Conservation (phyloP, 768 basidiomycete species). For the Lentinula edodes region DNA sequence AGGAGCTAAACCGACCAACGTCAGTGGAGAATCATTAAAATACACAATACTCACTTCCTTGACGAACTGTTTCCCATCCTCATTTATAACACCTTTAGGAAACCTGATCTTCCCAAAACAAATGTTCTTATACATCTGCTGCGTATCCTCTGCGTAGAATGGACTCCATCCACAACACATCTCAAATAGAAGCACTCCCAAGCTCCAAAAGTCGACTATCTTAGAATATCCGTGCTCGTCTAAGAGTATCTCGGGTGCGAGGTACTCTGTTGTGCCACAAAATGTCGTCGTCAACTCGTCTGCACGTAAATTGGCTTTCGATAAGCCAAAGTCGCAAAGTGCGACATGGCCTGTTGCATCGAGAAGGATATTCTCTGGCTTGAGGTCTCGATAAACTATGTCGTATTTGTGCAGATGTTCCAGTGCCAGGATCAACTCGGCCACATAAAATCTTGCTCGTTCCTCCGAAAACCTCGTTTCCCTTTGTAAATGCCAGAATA, state of each 20-base stretch:
- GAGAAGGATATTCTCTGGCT: slow-evolving; percentile 97
- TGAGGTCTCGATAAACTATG: slow-evolving; percentile 93
- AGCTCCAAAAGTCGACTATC: slow-evolving; percentile 97
- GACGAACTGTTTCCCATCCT: slow-evolving; percentile 98
- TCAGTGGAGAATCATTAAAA: slow-evolving; percentile 7
- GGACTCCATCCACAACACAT: slow-evolving; percentile 99
- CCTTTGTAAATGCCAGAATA: slow-evolving; percentile 97
- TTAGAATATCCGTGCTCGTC: slow-evolving; percentile 99
- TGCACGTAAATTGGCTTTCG: slow-evolving; percentile 89
- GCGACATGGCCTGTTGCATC: slow-evolving; percentile 99
- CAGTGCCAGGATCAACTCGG: slow-evolving; percentile 89
- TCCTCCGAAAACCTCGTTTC: slow-evolving; percentile 94
- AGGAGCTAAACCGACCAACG: slow-evolving; percentile 61
- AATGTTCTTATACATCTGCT: slow-evolving; percentile 99
- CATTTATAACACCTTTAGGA: slow-evolving; percentile 93
- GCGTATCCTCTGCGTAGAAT: slow-evolving; percentile 98
- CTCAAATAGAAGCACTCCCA: slow-evolving; percentile 95
- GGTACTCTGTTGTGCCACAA: slow-evolving; percentile 97
- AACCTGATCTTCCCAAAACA: slow-evolving; percentile 99
- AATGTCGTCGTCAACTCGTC: slow-evolving; percentile 99
- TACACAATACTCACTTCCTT: slow-evolving; percentile 71
- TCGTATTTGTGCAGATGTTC: slow-evolving; percentile 98
- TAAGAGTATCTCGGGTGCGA: slow-evolving; percentile 96
- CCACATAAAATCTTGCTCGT: slow-evolving; percentile 92
- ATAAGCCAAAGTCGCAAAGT: slow-evolving; percentile 96